Evolutionary conservation across 2,329 filamentous ascomycete genomes (phyloP).

Genomic region (Akanthomyces lecanii): DNA sequence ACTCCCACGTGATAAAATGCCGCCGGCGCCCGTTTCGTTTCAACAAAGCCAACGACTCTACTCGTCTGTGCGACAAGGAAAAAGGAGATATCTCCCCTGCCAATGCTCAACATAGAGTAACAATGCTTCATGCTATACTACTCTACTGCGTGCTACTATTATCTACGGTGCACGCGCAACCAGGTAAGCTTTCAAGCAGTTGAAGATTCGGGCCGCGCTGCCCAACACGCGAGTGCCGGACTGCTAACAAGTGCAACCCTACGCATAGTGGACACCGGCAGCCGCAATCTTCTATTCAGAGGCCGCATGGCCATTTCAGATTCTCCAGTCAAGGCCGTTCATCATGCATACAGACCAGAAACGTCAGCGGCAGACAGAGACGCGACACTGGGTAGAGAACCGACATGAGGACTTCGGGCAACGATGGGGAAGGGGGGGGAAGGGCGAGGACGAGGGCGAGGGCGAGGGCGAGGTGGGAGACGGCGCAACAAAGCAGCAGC

Average conservation of each 20-base stretch:
- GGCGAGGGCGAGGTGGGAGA: neutral
- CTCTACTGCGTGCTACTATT: neutral
- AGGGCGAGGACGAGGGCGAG: neutral
- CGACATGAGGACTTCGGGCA: neutral
- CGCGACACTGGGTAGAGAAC: neutral
- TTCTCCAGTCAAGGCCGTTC: neutral
- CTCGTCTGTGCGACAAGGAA: neutral
- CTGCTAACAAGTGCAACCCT: slow-evolving; percentile 1
- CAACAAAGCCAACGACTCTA: neutral
- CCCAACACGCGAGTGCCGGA: neutral
- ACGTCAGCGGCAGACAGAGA: neutral
- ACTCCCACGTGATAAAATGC: slow-evolving; percentile 6
- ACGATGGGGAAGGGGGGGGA: neutral
- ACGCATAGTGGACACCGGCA: slow-evolving; percentile 3
- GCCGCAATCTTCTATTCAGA: slow-evolving; percentile 10
- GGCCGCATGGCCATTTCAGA: slow-evolving; percentile 6
- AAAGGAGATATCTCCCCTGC: too few relatives aligned
- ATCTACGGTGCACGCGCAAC: neutral
- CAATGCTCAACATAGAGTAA: neutral
- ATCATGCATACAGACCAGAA: neutral
- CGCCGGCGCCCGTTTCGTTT: neutral
- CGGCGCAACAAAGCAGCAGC: neutral
- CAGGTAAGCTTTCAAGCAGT: neutral
- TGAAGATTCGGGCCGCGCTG: neutral
- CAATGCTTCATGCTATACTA: neutral